These are phyloP conservation scores for Pilaira anomala DNA, from an alignment of 192 early-diverging fungal genomes.

Conservation along the genomic window DNA sequence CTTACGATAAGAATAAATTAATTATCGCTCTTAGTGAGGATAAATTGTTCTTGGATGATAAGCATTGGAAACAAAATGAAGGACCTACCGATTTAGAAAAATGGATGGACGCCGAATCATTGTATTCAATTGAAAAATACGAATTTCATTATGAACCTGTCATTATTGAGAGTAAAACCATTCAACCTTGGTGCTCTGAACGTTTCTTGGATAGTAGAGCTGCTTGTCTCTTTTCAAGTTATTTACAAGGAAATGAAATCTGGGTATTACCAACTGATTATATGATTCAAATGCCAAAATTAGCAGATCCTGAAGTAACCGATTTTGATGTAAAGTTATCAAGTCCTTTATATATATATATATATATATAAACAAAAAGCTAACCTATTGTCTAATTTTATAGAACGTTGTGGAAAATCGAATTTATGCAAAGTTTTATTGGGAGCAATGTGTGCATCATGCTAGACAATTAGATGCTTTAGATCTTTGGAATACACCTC, in stretches of 20 bases:
- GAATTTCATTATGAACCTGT: constrained; percentile 59
- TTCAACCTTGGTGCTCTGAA: constrained; percentile 54
- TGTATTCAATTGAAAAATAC: constrained; percentile 50
- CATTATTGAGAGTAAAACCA: constrained; percentile 46
- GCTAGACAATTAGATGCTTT: constrained; percentile 49
- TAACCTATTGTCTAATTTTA: too few relatives aligned
- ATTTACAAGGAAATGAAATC: constrained; percentile 50
- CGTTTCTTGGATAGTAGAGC: constrained; percentile 55
- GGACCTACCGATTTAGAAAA: constrained; percentile 46
- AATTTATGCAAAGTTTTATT: constrained; percentile 55
- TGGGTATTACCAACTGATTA: constrained; percentile 55
- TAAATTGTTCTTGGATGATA: constrained; percentile 42
- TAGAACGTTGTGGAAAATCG: constrained; percentile 55
- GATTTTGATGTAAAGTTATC: constrained; percentile 42
- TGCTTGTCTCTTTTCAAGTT: constrained; percentile 50
- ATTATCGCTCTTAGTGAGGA: constrained; percentile 31
- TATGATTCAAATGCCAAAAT: constrained; percentile 33
- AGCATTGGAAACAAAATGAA: constrained; percentile 51
- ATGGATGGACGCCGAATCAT: constrained; percentile 39
- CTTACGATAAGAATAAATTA: constrained; percentile 37
- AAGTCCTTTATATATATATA: not conserved
- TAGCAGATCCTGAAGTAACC: constrained; percentile 24
- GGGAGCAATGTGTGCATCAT: constrained; percentile 55
- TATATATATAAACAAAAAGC: not conserved
- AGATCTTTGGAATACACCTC: constrained; percentile 52